Base-by-base conservation (phyloP, 495 filamentous ascomycete genomes). In the Penicillium mononematosum region DNA sequence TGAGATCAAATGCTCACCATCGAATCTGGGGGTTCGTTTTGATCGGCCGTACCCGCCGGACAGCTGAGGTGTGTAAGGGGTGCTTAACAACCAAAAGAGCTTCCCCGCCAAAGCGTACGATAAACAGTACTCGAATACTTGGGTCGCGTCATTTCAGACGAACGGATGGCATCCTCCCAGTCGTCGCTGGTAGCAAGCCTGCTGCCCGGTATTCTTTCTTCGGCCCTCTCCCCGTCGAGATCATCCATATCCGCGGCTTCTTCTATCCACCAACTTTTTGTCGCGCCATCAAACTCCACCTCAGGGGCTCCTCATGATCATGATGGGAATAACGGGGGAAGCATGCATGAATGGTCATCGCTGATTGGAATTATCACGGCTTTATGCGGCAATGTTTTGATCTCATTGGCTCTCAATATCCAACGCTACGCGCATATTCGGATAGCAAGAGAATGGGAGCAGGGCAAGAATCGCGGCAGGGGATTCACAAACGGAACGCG, bases 401-500 rank as follows among this genome's bases (percentile, higher is more conserved):
- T 98, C 38, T 95, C 92, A 5, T 81, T 98, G 52, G 94, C 94
- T 14, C 88, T 98, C 55, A 98, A 98, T 61, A 90, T 94, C 45
- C 94, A 98, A 70, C 89, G 95, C 50, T 97, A 97, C 69, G 92
- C 92, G 17, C 94, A 98, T 68, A 89, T 94, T 53, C 82, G 88
- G 38, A 81, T 98, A 49, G 79, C 83, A 17, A 69, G 76, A 55
- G 83, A 87, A 70, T 82, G 78, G 50, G 83, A 84, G 32, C 78
- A 78, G 24, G 76, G 83, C 29, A 78, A 78, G 58, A 58, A 67
- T 25, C 68, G 63, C 39, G 74, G 70, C 44, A 84, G 80, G 47
- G 73, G 64, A 48, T 57, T 74, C 47, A 53, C 48, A 49, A 44
- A 59, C 11, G 43, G 52, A 1, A 38, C 36, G n/a, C 48, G 2